A percentile compares a stretch with the other conserved stretches of the same genome.
phyloP scores from a whole-genome alignment of 306 rosid genomes.

The Hippophae tibetana region DNA sequence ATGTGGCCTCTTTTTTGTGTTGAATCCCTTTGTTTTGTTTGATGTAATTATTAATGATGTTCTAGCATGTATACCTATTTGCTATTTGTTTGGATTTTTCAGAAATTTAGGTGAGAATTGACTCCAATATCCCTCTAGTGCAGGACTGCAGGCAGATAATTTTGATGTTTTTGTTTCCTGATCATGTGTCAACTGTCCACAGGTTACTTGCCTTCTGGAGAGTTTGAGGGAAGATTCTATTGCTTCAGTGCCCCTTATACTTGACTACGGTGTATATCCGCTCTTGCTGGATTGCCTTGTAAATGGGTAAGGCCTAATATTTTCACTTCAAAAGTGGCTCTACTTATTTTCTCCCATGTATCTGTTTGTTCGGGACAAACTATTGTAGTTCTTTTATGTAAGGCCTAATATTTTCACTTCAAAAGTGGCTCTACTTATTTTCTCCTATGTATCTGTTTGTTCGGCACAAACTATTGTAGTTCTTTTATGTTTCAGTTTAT shows the following conservation, averaged over 20 bases:
- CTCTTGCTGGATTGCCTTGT: constrained; percentile 76
- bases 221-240: constrained; percentile 27
- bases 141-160: constrained; percentile 4
- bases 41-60: neutral
- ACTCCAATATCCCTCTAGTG: neutral
- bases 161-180: constrained; percentile 12
- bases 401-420: neutral
- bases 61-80: neutral
- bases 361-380: too few species aligned
- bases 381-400: constrained; percentile 34
- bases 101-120: neutral
- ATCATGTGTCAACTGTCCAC: constrained; percentile 15
- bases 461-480: too few species aligned
- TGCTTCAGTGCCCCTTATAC: constrained; percentile 39
- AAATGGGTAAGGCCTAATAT: constrained; percentile 44
- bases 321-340: too few species aligned
- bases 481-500: too few species aligned
- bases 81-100: neutral
- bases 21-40: neutral
- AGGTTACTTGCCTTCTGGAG: constrained; percentile 69
- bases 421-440: too few species aligned
- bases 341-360: too few species aligned
- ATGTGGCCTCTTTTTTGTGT: neutral
- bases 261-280: constrained; percentile 51
- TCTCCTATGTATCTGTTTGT: too few species aligned